Percentiles rank a stretch among this genome's conserved stretches.
phyloP scores from a whole-genome alignment of 2,329 filamentous ascomycete genomes.

The Plectosphaerella cucumerina region DNA sequence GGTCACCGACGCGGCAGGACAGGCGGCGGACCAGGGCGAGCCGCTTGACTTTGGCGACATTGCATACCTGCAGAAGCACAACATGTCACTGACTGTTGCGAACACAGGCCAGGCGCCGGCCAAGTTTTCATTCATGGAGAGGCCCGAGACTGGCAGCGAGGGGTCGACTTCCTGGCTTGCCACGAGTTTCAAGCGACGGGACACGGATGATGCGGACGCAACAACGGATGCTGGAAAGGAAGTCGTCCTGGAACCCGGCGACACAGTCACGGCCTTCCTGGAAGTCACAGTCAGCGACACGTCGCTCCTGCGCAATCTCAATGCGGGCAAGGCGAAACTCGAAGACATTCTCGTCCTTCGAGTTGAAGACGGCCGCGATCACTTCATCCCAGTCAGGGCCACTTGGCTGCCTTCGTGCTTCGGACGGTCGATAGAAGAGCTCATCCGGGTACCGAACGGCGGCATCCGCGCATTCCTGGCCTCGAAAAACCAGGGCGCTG shows the following conservation, averaged over 20 bases:
- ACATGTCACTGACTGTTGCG: constrained; percentile 73
- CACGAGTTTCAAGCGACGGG: constrained; percentile 56
- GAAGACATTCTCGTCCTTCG: constrained; percentile 88
- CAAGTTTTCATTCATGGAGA: constrained; percentile 74
- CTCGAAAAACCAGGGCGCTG: constrained; percentile 24
- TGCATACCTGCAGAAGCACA: constrained; percentile 61
- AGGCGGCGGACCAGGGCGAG: constrained; percentile 40
- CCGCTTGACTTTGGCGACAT: constrained; percentile 77
- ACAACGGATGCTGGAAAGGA: constrained; percentile 22
- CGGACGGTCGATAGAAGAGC: constrained; percentile 79
- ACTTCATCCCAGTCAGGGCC: constrained; percentile 81
- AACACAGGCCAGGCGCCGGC: constrained; percentile 86
- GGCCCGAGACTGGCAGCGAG: constrained; percentile 48
- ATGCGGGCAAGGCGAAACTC: constrained; percentile 59
- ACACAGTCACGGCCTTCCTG: constrained; percentile 69
- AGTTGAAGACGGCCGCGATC: constrained; percentile 78
- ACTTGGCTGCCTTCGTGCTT: constrained; percentile 80
- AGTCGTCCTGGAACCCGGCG: constrained; percentile 76
- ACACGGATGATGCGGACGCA: constrained; percentile 26
- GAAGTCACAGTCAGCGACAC: constrained; percentile 63
- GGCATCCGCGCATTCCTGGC: constrained; percentile 58
- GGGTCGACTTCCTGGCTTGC: constrained; percentile 58
- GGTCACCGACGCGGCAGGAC: constrained; percentile 20
- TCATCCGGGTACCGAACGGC: constrained; percentile 80
- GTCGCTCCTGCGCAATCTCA: constrained; percentile 63